These are phyloP conservation scores for Dryadomyces quercus-mongolicae DNA, from an alignment of 2,329 filamentous ascomycete species.

Conservation along the genomic window DNA sequence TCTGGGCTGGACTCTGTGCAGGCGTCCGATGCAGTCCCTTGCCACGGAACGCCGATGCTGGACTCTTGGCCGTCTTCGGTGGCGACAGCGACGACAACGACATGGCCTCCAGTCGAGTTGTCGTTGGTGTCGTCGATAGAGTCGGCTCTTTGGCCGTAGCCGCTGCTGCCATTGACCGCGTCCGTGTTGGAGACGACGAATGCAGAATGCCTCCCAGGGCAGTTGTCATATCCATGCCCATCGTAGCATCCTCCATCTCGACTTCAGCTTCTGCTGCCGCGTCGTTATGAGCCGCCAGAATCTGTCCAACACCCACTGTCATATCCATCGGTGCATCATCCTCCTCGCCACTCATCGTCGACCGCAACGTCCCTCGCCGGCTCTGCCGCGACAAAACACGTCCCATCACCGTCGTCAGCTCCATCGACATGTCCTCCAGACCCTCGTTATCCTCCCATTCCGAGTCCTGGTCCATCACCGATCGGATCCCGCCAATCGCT, in stretches of 20 bases:
- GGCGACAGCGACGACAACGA: neutral
- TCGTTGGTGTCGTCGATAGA: neutral
- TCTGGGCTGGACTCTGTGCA: neutral
- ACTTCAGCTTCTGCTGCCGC: constrained; percentile 19
- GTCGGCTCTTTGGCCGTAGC: neutral
- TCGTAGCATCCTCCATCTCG: constrained; percentile 24
- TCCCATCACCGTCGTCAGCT: constrained; percentile 56
- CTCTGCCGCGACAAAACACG: constrained; percentile 28
- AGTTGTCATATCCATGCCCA: constrained; percentile 57
- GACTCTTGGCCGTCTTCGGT: constrained; percentile 30
- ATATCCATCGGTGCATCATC: constrained; percentile 39
- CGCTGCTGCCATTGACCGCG: constrained; percentile 16
- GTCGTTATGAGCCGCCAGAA: constrained; percentile 13
- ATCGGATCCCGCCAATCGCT: constrained; percentile 59
- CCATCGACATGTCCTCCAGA: constrained; percentile 68
- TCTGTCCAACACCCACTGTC: constrained; percentile 26
- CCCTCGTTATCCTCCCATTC: constrained; percentile 18
- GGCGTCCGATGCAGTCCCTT: constrained; percentile 37
- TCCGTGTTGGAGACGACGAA: constrained; percentile 23
- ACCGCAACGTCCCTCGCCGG: constrained; percentile 15
- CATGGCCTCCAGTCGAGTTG: neutral
- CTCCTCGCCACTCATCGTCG: constrained; percentile 7
- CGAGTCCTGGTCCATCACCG: constrained; percentile 10
- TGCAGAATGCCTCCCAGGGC: constrained; percentile 51
- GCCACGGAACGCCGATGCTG: constrained; percentile 39